A percentile compares a stretch with the other conserved stretches of the same genome.
Conservation (phyloP, 2,329 filamentous ascomycete species). For the Aspergillus eucalypticola region DNA sequence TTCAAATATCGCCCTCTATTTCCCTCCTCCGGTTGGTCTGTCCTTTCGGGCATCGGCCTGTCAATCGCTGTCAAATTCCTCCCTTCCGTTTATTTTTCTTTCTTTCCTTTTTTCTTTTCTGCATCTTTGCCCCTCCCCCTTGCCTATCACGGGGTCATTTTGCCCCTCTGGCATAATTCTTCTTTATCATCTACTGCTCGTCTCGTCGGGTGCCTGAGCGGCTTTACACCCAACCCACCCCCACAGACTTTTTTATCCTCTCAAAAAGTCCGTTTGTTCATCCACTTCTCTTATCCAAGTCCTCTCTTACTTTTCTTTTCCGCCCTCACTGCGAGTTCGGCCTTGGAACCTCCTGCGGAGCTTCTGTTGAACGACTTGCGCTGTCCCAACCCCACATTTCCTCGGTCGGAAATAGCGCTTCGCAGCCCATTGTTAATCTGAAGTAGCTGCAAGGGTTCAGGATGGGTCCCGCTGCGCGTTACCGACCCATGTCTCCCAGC, state of each 20-base stretch:
- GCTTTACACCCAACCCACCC: slow-evolving; percentile 4
- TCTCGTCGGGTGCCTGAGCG: slow-evolving; percentile 20
- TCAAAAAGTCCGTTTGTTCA: neutral
- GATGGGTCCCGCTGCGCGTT: slow-evolving; percentile 35
- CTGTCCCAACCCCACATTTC: neutral
- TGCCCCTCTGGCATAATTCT: slow-evolving; percentile 7
- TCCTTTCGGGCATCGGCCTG: slow-evolving; percentile 4
- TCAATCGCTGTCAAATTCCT: neutral
- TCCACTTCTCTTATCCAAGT: neutral
- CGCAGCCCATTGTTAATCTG: slow-evolving; percentile 1
- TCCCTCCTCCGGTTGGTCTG: slow-evolving; percentile 3
- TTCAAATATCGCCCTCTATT: slow-evolving; percentile 1
- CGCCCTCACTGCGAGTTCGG: neutral
- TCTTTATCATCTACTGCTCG: slow-evolving; percentile 7
- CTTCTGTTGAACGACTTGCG: neutral
- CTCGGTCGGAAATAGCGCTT: slow-evolving; percentile 5
- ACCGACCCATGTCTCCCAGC: slow-evolving; percentile 39
- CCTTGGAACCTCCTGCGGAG: neutral
- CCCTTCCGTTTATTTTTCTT: no score
- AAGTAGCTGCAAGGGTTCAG: slow-evolving; percentile 11
- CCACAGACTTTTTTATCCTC: neutral
- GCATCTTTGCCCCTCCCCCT: neutral
- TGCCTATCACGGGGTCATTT: slow-evolving; percentile 6
- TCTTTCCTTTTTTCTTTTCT: neutral
- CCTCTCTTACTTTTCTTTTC: neutral